Percentiles rank a stretch among this genome's conserved stretches.
phyloP scores from a whole-genome alignment of 1,139 yeast genomes.

The Candida tetrigidarum region DNA sequence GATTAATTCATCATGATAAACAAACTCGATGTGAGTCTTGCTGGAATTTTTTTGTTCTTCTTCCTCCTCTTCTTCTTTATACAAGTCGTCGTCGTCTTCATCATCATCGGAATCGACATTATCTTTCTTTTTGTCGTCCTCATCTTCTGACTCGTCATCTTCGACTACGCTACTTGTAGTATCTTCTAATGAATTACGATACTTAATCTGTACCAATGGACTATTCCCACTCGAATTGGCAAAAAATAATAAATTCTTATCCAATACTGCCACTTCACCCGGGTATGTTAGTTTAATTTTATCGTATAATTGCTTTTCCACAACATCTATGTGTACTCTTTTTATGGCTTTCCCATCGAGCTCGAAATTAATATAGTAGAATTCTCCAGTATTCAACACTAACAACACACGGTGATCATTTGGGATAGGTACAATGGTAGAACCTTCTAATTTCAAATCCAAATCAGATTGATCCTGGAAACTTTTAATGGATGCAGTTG shows the following conservation, averaged over 20 bases:
- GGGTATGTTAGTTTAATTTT: constrained; percentile 31
- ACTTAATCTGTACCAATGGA: constrained; percentile 36
- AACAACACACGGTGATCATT: constrained; percentile 56
- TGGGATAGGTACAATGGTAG: constrained; percentile 50
- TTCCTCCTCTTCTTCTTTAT: constrained; percentile 41
- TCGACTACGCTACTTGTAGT: not conserved
- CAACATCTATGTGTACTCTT: constrained; percentile 33
- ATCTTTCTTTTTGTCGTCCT: constrained; percentile 17
- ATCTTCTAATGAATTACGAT: constrained; percentile 22
- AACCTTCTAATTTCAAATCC: constrained; percentile 61
- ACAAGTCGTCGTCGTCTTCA: constrained; percentile 32
- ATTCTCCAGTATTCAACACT: constrained; percentile 54
- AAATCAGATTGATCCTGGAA: constrained; percentile 57
- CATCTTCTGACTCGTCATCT: constrained; percentile 16
- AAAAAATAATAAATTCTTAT: constrained; percentile 39
- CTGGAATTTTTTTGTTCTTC: constrained; percentile 31
- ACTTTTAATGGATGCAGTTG: constrained; percentile 52
- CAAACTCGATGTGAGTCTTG: constrained; percentile 40
- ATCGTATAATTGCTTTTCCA: constrained; percentile 26
- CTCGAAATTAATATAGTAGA: constrained; percentile 56
- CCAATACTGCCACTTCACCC: constrained; percentile 38
- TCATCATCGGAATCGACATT: no score
- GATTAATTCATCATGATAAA: constrained; percentile 55
- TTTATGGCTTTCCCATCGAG: constrained; percentile 52
- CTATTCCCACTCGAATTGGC: constrained; percentile 41